Conservation (phyloP, 2,329 filamentous ascomycete genomes). For the Beauveria caledonica region DNA sequence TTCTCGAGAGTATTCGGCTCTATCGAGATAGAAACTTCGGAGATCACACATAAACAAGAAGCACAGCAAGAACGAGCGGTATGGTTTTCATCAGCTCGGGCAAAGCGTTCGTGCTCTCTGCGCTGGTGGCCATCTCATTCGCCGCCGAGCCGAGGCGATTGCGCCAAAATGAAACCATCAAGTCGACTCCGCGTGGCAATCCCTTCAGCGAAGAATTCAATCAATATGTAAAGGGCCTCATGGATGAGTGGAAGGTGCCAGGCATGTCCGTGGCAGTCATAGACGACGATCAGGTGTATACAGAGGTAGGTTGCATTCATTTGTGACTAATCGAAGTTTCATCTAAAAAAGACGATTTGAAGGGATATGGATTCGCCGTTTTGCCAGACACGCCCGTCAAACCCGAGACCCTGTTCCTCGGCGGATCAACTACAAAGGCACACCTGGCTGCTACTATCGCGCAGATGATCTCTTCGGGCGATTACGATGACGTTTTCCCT, state of each 20-base stretch:
- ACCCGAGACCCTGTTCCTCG: background rate
- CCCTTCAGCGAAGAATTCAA: constrained; percentile 15
- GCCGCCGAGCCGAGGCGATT: background rate
- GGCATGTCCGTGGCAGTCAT: constrained; percentile 22
- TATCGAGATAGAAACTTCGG: no score
- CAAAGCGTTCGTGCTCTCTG: background rate
- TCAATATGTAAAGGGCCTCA: constrained; percentile 10
- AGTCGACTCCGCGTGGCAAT: background rate
- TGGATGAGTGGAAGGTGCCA: constrained; percentile 21
- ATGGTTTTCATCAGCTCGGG: background rate
- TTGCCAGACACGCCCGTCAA: background rate
- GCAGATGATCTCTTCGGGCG: background rate
- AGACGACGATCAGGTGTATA: constrained; percentile 18
- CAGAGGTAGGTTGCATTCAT: constrained; percentile 15
- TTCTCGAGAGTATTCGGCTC: no score
- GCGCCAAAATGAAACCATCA: background rate
- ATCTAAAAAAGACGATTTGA: background rate
- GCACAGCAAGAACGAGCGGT: background rate
- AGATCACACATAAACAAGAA: background rate
- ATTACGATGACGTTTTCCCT: background rate
- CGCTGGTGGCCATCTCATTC: background rate
- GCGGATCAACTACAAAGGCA: background rate
- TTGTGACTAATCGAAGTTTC: background rate
- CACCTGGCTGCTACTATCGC: background rate
- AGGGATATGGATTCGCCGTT: background rate